These are phyloP conservation scores for Exserohilum turcica DNA, from an alignment of 2,329 filamentous ascomycete species.

Conservation along the genomic window DNA sequence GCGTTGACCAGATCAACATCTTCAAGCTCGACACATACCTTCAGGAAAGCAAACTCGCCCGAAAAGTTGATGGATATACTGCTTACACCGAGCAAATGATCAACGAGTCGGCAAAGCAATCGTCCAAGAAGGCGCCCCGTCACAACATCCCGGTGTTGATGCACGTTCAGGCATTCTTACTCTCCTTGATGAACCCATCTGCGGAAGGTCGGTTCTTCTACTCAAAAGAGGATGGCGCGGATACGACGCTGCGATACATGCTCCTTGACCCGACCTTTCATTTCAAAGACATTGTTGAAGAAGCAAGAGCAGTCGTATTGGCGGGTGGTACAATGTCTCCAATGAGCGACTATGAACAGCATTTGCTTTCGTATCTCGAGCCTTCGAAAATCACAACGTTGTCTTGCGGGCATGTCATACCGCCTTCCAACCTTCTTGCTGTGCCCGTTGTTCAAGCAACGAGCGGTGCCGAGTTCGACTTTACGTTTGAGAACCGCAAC, in stretches of 20 bases:
- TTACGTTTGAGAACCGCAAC: slow-evolving; percentile 79
- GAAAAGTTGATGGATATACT: slow-evolving; percentile 91
- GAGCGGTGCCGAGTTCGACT: slow-evolving; percentile 70
- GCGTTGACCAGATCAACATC: slow-evolving; percentile 92
- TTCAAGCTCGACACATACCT: slow-evolving; percentile 87
- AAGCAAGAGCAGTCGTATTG: slow-evolving; percentile 83
- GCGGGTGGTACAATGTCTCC: slow-evolving; percentile 98
- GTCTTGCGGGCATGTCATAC: slow-evolving; percentile 94
- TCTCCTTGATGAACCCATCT: slow-evolving; percentile 84
- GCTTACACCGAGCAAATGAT: slow-evolving; percentile 62
- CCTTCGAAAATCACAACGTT: slow-evolving; percentile 72
- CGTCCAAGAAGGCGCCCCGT: slow-evolving; percentile 22
- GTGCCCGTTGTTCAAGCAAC: slow-evolving; percentile 66
- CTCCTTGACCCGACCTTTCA: slow-evolving; percentile 89
- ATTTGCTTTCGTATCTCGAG: slow-evolving; percentile 79
- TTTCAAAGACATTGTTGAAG: slow-evolving; percentile 84
- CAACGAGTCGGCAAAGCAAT: slow-evolving; percentile 18
- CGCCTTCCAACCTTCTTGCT: slow-evolving; percentile 77
- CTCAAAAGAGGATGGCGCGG: slow-evolving; percentile 53
- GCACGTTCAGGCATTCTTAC: slow-evolving; percentile 71
- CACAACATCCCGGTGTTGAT: slow-evolving; percentile 61
- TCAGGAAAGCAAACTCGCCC: slow-evolving; percentile 87
- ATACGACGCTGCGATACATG: slow-evolving; percentile 77
- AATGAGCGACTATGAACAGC: slow-evolving; percentile 84
- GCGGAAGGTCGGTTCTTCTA: slow-evolving; percentile 67